Evolutionary conservation across 2,329 filamentous ascomycete genomes (phyloP).

Genomic region (Colletotrichum tabaci): DNA sequence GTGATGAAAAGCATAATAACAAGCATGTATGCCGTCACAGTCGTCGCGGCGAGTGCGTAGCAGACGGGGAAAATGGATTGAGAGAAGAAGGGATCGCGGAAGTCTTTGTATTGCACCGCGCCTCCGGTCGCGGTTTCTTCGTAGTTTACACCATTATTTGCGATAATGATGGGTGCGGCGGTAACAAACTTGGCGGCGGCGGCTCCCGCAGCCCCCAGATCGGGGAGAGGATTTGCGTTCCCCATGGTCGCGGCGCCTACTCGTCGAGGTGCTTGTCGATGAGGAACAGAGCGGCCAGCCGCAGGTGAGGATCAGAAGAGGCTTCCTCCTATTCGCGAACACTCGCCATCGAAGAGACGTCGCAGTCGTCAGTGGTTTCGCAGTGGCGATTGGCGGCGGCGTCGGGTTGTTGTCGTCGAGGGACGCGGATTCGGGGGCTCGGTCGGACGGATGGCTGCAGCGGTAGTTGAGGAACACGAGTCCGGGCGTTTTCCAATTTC

Average conservation of each 20-base stretch:
- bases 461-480: constrained; percentile 32
- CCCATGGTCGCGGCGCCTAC: constrained; percentile 49
- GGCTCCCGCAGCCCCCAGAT: constrained; percentile 37
- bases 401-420: constrained; percentile 32
- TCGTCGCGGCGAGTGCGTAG: constrained; percentile 93
- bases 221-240: constrained; percentile 43
- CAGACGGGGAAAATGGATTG: constrained; percentile 88
- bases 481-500: constrained; percentile 27
- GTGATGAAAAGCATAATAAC: constrained; percentile 96
- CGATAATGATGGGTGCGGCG: constrained; percentile 57
- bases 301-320: constrained; percentile 44
- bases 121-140: constrained; percentile 54
- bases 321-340: constrained; percentile 44
- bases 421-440: constrained; percentile 31
- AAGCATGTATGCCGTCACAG: constrained; percentile 91
- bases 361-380: constrained; percentile 29
- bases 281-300: constrained; percentile 47
- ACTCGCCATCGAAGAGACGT: constrained; percentile 52
- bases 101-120: constrained; percentile 68
- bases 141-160: constrained; percentile 57
- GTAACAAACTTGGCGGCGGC: constrained; percentile 52
- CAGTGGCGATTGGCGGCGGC: constrained; percentile 23
- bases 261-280: constrained; percentile 44
- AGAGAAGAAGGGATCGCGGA: constrained; percentile 91
- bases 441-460: constrained; percentile 40